Evolutionary conservation across 2,329 filamentous ascomycete genomes (phyloP).

Genomic region (Thelonectria rubi): DNA sequence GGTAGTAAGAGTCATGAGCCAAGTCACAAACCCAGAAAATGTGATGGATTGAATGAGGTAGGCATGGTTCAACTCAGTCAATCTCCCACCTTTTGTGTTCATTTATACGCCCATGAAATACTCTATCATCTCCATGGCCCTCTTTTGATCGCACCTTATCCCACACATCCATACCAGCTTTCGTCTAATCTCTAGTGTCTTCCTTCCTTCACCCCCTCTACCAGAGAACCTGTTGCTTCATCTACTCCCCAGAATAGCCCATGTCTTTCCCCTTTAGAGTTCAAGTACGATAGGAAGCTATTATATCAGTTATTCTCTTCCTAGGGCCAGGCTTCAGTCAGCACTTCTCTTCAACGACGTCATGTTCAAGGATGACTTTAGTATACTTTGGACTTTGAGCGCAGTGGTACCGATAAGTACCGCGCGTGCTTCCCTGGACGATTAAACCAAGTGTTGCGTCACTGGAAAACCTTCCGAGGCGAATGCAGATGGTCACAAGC

Average conservation of each 20-base stretch:
- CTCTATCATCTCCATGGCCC: slow-evolving; percentile 20
- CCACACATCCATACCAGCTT: slow-evolving; percentile 82
- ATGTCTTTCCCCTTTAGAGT: slow-evolving; percentile 65
- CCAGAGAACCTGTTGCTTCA: slow-evolving; percentile 75
- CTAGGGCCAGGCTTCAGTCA: slow-evolving; percentile 61
- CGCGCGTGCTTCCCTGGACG: slow-evolving; percentile 80
- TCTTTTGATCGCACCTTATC: slow-evolving; percentile 63
- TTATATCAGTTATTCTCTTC: slow-evolving; percentile 30
- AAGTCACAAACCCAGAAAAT: too few relatives aligned
- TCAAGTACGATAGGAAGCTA: slow-evolving; percentile 39
- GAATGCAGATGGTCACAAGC: slow-evolving; percentile 76
- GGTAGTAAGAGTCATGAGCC: too few relatives aligned
- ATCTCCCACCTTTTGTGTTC: not conserved
- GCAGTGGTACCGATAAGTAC: slow-evolving; percentile 78
- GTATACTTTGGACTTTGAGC: slow-evolving; percentile 73
- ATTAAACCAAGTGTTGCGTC: slow-evolving; percentile 72
- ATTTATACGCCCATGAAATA: slow-evolving; percentile 4
- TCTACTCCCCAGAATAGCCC: slow-evolving; percentile 91
- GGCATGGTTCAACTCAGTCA: too few relatives aligned
- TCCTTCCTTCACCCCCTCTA: slow-evolving; percentile 80
- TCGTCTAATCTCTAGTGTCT: slow-evolving; percentile 74
- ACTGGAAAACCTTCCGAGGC: slow-evolving; percentile 55
- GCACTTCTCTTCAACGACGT: slow-evolving; percentile 55
- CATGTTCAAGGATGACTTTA: slow-evolving; percentile 64
- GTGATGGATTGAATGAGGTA: too few relatives aligned